Percentiles rank a stretch among this genome's conserved stretches.
phyloP scores from a whole-genome alignment of 257 asterid genomes.

The Jasminum sambac region DNA sequence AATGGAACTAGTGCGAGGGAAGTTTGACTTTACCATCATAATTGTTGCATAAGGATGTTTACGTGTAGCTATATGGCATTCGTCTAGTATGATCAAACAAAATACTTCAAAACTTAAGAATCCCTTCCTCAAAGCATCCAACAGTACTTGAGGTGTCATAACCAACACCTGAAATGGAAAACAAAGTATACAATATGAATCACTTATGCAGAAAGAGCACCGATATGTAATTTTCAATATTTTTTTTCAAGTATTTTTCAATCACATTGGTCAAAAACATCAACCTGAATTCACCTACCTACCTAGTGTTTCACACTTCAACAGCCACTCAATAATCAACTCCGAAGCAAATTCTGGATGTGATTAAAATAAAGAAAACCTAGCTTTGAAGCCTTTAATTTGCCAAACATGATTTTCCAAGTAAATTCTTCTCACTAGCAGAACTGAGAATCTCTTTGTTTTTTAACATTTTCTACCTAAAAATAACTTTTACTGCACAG shows the following conservation, averaged over 20 bases:
- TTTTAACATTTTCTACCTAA: too few relatives aligned
- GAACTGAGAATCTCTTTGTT: background rate
- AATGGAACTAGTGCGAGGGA: background rate
- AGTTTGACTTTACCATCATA: constrained; percentile 57
- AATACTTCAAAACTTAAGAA: constrained; percentile 48
- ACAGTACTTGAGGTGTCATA: constrained; percentile 88
- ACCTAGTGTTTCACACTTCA: constrained; percentile 6
- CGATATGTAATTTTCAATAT: background rate
- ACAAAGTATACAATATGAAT: constrained; percentile 7
- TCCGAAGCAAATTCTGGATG: background rate
- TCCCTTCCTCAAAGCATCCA: constrained; percentile 71
- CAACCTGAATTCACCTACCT: background rate
- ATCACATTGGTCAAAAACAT: background rate
- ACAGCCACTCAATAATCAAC: background rate
- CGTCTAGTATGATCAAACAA: constrained; percentile 69
- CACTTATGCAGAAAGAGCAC: constrained; percentile 10
- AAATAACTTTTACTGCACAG: too few relatives aligned
- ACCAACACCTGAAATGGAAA: constrained; percentile 61
- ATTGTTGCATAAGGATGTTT: constrained; percentile 82
- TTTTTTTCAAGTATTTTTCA: background rate
- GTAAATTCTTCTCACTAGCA: background rate
- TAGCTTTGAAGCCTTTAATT: background rate
- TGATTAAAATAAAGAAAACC: background rate
- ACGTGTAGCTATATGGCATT: constrained; percentile 80
- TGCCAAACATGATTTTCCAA: background rate